Percentiles rank a stretch among this genome's conserved stretches.
These are phyloP conservation scores for Fusarium fujikuroi DNA, from an alignment of 2,329 filamentous ascomycete species.

Conservation along the genomic window DNA sequence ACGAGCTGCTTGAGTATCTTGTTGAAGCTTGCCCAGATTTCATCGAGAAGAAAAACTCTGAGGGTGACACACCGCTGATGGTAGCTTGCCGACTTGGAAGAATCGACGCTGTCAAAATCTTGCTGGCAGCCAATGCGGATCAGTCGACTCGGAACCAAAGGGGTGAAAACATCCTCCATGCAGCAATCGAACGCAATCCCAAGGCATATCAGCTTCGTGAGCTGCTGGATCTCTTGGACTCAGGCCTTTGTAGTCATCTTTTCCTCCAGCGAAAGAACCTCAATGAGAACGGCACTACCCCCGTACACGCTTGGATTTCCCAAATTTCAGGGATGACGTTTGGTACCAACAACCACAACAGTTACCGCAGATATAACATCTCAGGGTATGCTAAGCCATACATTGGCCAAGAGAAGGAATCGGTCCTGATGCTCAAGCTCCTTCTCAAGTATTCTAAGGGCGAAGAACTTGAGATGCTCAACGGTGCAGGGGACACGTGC, in stretches of 20 bases:
- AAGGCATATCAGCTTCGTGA: conserved; percentile 51
- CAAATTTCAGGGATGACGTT: conserved; percentile 38
- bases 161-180: conserved; percentile 77
- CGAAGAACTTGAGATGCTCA: conserved; percentile 66
- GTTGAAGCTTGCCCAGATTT: conserved; percentile 69
- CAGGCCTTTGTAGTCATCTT: conserved; percentile 65
- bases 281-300: conserved; percentile 65
- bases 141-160: conserved; percentile 69
- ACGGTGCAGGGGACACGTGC: conserved; percentile 72
- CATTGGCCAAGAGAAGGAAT: conserved; percentile 42
- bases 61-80: conserved; percentile 74
- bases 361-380: conserved; percentile 17
- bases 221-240: conserved; percentile 69
- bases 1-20: conserved; percentile 72
- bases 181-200: conserved; percentile 53
- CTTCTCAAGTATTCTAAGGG: conserved; percentile 68
- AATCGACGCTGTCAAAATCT: conserved; percentile 64
- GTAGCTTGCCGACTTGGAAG: conserved; percentile 70
- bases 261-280: conserved; percentile 67
- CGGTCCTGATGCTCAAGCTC: conserved; percentile 57
- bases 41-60: conserved; percentile 69
- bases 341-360: conserved; percentile 2
- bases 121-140: conserved; percentile 76
- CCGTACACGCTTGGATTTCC: conserved; percentile 70
- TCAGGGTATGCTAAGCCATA: conserved; percentile 34